Base-by-base conservation (phyloP, 2,329 filamentous ascomycete genomes). In the Aaosphaeria pasadenensis region DNA sequence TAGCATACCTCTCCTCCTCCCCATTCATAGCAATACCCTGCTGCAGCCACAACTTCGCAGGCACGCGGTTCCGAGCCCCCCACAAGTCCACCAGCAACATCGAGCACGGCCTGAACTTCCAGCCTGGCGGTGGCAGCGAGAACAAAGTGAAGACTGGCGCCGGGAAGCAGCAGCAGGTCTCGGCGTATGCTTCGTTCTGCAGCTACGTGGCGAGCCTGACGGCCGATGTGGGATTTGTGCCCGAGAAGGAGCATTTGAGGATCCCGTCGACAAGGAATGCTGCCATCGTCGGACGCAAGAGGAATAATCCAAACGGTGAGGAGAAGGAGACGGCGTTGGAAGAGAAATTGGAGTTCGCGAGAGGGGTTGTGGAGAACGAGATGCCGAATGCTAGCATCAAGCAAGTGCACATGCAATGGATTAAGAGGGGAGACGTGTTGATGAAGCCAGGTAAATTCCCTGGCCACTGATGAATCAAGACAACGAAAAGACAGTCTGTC, bases 11-110 rank as follows among this genome's bases (percentile, higher is more conserved):
- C 1, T 91, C 87, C 0, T 73, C 81, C 2, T 87, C 87, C 7
- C 87, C 91, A 0, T 99, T 96, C 69, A 83, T 99, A 52, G 88
- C 89, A 58, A 96, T 99, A 40, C 94, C 94, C 1, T 99, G 94
- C 74, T 99, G 94, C 74, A 95, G 89, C 55, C 91, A 97, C 72
- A 81, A 87, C 49, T 82, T 99, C 2, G 83, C 85, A 1, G 94
- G 94, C 1, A 81, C 82, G 2, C 70, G 76, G 50, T 94, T 87
- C 66, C 84, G 94, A 13, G 87, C 88, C 5, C 75, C 66, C 4
- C 48, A 46, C 6, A 42, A 58, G 7, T 24, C 39, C 44, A 48
- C 41, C 38, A 57, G 17, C 17, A 24, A 24, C 17, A 24, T 24
- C 17, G 17, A 53, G 43, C 58, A 58, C 39, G 13, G 31, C 4